Evolutionary conservation across 345 rosid species (phyloP).

Genomic region (Raphanus raphanistrum): DNA sequence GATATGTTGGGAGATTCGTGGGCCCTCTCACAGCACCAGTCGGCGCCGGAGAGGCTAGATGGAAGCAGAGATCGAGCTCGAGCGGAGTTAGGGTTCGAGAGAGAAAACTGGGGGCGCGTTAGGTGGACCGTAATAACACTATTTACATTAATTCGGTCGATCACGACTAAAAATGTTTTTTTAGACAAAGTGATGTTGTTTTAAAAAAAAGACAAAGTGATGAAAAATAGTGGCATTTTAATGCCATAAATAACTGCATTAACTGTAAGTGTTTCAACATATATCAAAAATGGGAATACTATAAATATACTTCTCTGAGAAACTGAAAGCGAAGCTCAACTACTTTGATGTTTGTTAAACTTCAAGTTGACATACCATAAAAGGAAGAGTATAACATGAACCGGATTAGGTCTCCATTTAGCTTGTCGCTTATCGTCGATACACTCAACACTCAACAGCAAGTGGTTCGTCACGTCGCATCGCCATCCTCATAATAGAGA

Average conservation of each 20-base stretch:
- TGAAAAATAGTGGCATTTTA: neutral
- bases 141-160: too few species aligned
- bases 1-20: too few species aligned
- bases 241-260: neutral
- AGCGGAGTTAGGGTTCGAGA: too few species aligned
- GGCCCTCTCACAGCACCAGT: too few species aligned
- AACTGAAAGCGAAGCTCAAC: neutral
- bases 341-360: slow-evolving; percentile 4
- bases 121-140: too few species aligned
- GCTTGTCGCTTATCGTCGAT: slow-evolving; percentile 4
- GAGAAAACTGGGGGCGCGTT: too few species aligned
- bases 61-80: too few species aligned
- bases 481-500: slow-evolving; percentile 12
- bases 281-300: too few species aligned
- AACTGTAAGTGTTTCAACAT: neutral
- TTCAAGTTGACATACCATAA: neutral
- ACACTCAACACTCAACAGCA: slow-evolving; percentile 14
- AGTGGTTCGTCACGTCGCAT: slow-evolving; percentile 3
- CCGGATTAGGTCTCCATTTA: neutral
- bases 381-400: slow-evolving; percentile 7
- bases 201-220: too few species aligned
- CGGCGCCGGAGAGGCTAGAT: too few species aligned
- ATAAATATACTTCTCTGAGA: neutral
- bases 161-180: too few species aligned
- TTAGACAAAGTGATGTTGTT: too few species aligned